phyloP scores from a whole-genome alignment of 768 basidiomycete species.

The Leccinum uliginosum region DNA sequence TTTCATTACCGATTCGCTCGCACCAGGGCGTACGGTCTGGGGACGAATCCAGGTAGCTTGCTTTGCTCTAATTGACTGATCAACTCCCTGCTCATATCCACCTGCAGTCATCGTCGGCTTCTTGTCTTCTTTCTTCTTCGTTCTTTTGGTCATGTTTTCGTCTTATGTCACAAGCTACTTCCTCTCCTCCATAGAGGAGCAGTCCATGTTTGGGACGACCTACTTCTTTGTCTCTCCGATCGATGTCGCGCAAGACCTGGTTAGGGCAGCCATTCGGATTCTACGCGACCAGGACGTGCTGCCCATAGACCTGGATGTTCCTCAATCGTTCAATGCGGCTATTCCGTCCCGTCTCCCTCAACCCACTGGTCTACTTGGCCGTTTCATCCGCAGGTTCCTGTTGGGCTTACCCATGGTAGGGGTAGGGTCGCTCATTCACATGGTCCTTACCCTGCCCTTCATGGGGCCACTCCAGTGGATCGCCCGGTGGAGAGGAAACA shows the following conservation, averaged over 20 bases:
- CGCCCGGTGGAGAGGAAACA: constrained; percentile 58
- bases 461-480: constrained; percentile 68
- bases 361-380: constrained; percentile 46
- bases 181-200: constrained; percentile 58
- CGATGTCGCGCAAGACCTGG: constrained; percentile 55
- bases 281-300: constrained; percentile 53
- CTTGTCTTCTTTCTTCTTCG: constrained; percentile 59
- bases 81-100: constrained; percentile 13
- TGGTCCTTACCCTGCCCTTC: constrained; percentile 61
- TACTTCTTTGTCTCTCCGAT: constrained; percentile 49
- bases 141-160: constrained; percentile 58
- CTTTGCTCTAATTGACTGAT: background rate
- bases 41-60: constrained; percentile 66
- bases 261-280: constrained; percentile 59
- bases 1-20: constrained; percentile 76
- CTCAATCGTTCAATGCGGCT: constrained; percentile 14
- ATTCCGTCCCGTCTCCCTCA: constrained; percentile 20
- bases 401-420: constrained; percentile 77
- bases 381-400: constrained; percentile 66
- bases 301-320: constrained; percentile 23
- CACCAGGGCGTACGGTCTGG: constrained; percentile 65
- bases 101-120: constrained; percentile 58
- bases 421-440: constrained; percentile 68
- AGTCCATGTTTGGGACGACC: constrained; percentile 31
- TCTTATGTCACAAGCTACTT: constrained; percentile 69